These are phyloP conservation scores for Epichloe typhina DNA, from an alignment of 2,329 filamentous ascomycete species.

Conservation along the genomic window DNA sequence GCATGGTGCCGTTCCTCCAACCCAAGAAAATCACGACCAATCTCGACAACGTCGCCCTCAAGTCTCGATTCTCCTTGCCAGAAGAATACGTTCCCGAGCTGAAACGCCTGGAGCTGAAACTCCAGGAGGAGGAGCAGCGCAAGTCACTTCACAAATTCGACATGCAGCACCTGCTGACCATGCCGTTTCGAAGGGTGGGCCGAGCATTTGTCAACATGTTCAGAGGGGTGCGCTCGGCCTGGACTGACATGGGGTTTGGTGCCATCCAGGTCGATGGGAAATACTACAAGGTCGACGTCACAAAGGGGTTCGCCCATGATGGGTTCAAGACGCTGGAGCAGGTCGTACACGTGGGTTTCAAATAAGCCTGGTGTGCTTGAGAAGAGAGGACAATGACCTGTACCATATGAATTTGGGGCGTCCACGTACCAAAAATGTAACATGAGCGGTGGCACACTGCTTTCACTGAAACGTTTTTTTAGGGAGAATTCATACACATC, in stretches of 20 bases:
- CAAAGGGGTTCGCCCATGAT: constrained; percentile 44
- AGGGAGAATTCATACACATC: too few relatives aligned
- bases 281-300: constrained; percentile 45
- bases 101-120: constrained; percentile 16
- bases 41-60: constrained; percentile 21
- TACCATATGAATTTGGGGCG: not conserved
- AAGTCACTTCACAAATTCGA: constrained; percentile 35
- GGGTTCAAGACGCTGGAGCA: constrained; percentile 45
- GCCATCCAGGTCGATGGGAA: constrained; percentile 33
- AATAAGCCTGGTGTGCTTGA: not conserved
- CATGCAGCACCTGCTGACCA: constrained; percentile 41
- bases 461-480: too few relatives aligned
- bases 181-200: constrained; percentile 39
- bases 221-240: constrained; percentile 32
- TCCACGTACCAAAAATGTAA: not conserved
- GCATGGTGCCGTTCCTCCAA: constrained; percentile 34
- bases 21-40: constrained; percentile 27
- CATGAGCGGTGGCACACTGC: not conserved
- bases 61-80: constrained; percentile 25
- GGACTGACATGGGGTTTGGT: constrained; percentile 44
- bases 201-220: constrained; percentile 30
- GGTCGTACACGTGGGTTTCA: constrained; percentile 22
- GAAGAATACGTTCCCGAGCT: constrained; percentile 24
- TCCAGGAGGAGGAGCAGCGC: constrained; percentile 24
- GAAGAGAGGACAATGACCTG: not conserved